Conservation (phyloP, 306 rosid species). For the Comarum palustre region DNA sequence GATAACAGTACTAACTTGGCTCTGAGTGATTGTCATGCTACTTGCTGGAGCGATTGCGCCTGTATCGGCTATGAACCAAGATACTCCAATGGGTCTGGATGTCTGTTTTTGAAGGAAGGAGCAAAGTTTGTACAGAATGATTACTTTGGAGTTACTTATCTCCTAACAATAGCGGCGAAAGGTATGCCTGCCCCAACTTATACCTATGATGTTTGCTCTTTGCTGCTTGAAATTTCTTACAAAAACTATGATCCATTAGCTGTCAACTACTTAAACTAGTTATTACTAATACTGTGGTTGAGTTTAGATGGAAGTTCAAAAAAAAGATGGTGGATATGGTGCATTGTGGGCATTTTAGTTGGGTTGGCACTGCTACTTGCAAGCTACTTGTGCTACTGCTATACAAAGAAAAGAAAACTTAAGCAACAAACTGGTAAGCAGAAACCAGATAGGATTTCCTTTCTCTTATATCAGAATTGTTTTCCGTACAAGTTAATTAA, state of each 20-base stretch:
- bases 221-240: background rate
- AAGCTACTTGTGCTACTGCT: constrained; percentile 15
- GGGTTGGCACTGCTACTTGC: constrained; percentile 11
- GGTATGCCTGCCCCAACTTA: constrained; percentile 2
- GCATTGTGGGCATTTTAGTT: constrained; percentile 2
- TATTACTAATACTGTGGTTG: background rate
- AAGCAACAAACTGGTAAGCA: constrained; percentile 18
- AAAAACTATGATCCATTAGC: background rate
- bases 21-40: constrained; percentile 27
- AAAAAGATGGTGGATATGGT: constrained; percentile 26
- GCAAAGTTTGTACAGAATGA: background rate
- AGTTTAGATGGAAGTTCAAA: constrained; percentile 10
- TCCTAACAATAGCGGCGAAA: background rate
- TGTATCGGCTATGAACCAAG: constrained; percentile 17
- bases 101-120: constrained; percentile 8
- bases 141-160: constrained; percentile 7
- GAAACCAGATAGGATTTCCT: background rate
- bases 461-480: constrained; percentile 2
- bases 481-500: background rate
- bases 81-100: constrained; percentile 24
- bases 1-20: constrained; percentile 15
- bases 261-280: background rate
- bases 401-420: constrained; percentile 13
- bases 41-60: constrained; percentile 36
- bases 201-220: background rate